Base-by-base conservation (phyloP, 805 yeast species). In the Suhomyces faveliae region DNA sequence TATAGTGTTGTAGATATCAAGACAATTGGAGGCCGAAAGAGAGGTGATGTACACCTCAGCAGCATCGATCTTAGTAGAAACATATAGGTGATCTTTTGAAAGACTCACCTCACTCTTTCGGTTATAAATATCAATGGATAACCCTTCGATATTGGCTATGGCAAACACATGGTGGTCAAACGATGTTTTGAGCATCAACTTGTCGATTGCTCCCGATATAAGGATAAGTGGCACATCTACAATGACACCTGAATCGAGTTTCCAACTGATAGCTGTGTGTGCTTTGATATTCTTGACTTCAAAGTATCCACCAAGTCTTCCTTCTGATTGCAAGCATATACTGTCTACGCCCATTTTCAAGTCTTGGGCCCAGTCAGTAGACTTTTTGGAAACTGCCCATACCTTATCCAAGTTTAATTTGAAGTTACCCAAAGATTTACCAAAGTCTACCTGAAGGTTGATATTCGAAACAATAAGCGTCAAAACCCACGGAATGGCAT, bases 81-180 rank as follows among this genome's bases (percentile, higher is more conserved):
- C 85, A 49, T 72, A 77, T 5, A 91, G 65, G 43, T 81, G 79
- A 60, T 90, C 96, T 21, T 81, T 79, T 41, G 71, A 64, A 19
- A 73, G 60, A 22, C 71, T 72, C 15, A 64, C 54, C 42, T 70
- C 73, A 41, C 78, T 84, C 54, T 81, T 79, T 57, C 85, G 88
- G 61, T 92, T 94, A 62, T 77, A 84, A 15, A 89, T 70, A 21
- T 80, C 81, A 12, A 85, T 64, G 10, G 75, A 67, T 21, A 81
- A 67, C 1, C 69, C 67, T 5, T 71, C 64, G 17, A 85, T 62
- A 12, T 75, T 73, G 2, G 83, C 79, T 40, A 92, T 78, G 27
- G 88, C 77, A 62, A 94, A 90, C 13, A 88, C 80, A 60, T 92
- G 97, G 62, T 83, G 89, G 61, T 94, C 98, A 57, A 92, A 82